Evolutionary conservation across 805 yeast genomes (phyloP).

Genomic region (Starmerella scarabaei): DNA sequence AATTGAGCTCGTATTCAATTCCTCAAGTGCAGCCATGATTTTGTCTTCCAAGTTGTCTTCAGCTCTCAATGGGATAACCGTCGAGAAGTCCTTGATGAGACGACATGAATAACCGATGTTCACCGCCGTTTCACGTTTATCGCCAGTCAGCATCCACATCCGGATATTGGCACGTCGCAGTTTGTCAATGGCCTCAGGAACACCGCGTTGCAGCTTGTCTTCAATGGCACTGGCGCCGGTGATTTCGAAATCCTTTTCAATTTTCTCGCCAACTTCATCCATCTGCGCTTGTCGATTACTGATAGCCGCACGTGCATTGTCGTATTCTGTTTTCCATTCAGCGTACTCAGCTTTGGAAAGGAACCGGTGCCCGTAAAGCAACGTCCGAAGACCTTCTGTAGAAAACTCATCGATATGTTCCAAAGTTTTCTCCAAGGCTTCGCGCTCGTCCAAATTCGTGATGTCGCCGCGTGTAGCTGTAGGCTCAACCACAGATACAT

Average conservation of each 20-base stretch:
- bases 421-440: conserved; percentile 66
- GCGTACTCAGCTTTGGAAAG: conserved; percentile 45
- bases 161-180: conserved; percentile 94
- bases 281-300: conserved; percentile 51
- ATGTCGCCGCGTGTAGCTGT: neutral
- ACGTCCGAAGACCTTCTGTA: conserved; percentile 85
- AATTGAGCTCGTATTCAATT: conserved; percentile 55
- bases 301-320: conserved; percentile 65
- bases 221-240: conserved; percentile 98
- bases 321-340: conserved; percentile 54
- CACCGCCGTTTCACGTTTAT: conserved; percentile 94
- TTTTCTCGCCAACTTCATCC: conserved; percentile 60
- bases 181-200: conserved; percentile 92
- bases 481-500: conserved; percentile 2
- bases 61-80: conserved; percentile 55
- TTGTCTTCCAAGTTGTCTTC: conserved; percentile 49
- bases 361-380: conserved; percentile 71
- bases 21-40: conserved; percentile 64
- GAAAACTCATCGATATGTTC: conserved; percentile 90
- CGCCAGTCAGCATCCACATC: conserved; percentile 97
- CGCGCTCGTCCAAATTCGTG: conserved; percentile 52
- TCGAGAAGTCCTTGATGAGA: conserved; percentile 81
- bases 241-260: conserved; percentile 65
- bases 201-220: conserved; percentile 95
- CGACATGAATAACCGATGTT: conserved; percentile 93